Conservation (phyloP, 2,329 filamentous ascomycete genomes). For the Massarina eburnea region DNA sequence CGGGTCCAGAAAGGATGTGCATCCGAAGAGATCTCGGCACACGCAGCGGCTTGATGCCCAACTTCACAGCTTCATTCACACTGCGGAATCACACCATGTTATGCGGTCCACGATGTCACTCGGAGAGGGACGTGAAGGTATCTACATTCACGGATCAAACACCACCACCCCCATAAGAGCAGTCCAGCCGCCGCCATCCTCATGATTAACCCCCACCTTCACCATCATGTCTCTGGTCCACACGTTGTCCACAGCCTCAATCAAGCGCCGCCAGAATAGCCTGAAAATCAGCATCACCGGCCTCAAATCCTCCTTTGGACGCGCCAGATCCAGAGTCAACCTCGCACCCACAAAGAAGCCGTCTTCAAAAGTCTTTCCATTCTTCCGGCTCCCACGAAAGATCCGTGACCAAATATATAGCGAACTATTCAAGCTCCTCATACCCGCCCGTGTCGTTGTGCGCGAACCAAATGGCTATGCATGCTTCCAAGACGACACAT, state of each 20-base stretch:
- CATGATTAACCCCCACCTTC: neutral
- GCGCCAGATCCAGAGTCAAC: neutral
- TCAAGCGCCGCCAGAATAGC: neutral
- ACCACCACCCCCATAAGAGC: too few species aligned
- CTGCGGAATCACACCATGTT: too few species aligned
- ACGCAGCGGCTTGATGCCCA: too few species aligned
- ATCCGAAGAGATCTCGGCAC: too few species aligned
- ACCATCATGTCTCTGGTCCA: neutral
- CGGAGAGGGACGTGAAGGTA: too few species aligned
- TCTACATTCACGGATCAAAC: too few species aligned
- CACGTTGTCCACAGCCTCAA: neutral
- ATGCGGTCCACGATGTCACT: too few species aligned
- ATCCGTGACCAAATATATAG: neutral
- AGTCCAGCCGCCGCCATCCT: neutral
- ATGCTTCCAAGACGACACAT: neutral
- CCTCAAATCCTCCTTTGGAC: neutral
- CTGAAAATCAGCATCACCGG: neutral
- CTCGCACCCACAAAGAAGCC: neutral
- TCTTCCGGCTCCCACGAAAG: slow-evolving; percentile 1
- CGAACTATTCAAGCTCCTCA: neutral
- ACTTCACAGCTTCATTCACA: too few species aligned
- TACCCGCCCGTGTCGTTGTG: neutral
- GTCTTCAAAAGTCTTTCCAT: neutral
- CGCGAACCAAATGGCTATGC: neutral
- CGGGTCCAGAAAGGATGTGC: too few species aligned